Percentiles rank a stretch among this genome's conserved stretches.
These are phyloP conservation scores for Antitrichia curtipendula DNA, from an alignment of 225 moss, liverwort and hornwort genomes.

Conservation along the genomic window DNA sequence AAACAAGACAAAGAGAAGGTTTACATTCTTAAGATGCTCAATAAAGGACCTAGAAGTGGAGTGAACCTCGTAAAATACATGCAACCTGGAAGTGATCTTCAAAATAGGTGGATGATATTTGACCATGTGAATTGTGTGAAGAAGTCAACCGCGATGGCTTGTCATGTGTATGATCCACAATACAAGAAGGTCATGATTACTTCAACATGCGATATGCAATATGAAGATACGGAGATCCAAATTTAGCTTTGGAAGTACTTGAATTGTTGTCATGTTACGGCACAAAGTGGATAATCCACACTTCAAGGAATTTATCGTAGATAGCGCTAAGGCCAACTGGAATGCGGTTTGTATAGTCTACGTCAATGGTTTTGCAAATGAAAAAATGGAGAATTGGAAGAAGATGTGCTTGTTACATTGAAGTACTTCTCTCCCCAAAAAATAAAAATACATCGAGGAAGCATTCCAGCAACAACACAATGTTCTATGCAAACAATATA, in stretches of 20 bases:
- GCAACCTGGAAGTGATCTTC: rapidly evolving
- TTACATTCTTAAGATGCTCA: too few species aligned
- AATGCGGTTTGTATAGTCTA: neutral
- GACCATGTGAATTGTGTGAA: too few species aligned
- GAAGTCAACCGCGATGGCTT: neutral
- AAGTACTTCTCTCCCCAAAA: too few species aligned
- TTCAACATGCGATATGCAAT: neutral
- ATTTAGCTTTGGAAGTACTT: neutral
- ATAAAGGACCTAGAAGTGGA: too few species aligned
- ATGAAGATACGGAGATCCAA: rapidly evolving
- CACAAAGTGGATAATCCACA: rapidly evolving
- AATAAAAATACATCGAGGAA: too few species aligned
- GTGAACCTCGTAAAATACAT: too few species aligned
- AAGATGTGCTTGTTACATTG: too few species aligned
- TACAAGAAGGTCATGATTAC: neutral
- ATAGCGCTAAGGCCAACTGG: neutral
- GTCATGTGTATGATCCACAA: rapidly evolving
- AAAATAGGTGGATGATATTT: too few species aligned
- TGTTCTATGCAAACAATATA: too few species aligned
- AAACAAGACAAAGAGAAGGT: too few species aligned
- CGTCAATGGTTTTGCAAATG: rapidly evolving
- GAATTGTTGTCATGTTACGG: neutral
- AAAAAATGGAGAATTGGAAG: too few species aligned
- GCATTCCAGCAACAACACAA: too few species aligned
- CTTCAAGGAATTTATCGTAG: neutral